Conservation (phyloP, 352 stramenopile genomes). For the Pythium phragmitis region DNA sequence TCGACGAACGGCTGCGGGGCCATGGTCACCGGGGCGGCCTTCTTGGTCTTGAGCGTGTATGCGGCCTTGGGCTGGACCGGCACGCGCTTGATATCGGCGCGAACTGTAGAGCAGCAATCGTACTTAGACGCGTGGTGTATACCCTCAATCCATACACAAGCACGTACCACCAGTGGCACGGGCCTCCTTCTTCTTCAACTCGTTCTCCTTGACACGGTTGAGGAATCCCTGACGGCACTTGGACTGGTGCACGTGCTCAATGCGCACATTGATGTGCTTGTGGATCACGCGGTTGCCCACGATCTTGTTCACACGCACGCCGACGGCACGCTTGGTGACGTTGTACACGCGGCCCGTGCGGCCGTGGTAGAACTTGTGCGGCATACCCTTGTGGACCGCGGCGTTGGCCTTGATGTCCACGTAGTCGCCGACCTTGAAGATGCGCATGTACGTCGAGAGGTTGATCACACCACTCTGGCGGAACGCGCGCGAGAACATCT, state of each 20-base stretch:
- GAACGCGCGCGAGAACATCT: slow-evolving; percentile 99
- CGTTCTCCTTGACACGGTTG: slow-evolving; percentile 97
- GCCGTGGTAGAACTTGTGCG: slow-evolving; percentile 99
- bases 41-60: slow-evolving; percentile 94
- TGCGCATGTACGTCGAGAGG: slow-evolving; percentile 97
- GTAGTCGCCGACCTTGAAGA: slow-evolving; percentile 99
- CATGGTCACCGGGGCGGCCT: slow-evolving; percentile 93
- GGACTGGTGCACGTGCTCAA: slow-evolving; percentile 98
- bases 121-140: not conserved
- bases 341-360: slow-evolving; percentile 99
- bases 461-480: slow-evolving; percentile 95
- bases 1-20: slow-evolving; percentile 98
- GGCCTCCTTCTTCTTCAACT: slow-evolving; percentile 97
- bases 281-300: slow-evolving; percentile 98
- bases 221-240: slow-evolving; percentile 99
- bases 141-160: not conserved
- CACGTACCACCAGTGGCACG: slow-evolving; percentile 82
- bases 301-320: slow-evolving; percentile 99
- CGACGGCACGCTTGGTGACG: slow-evolving; percentile 98
- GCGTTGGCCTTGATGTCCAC: slow-evolving; percentile 99
- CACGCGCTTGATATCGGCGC: slow-evolving; percentile 94
- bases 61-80: slow-evolving; percentile 93
- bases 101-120: slow-evolving; percentile 36
- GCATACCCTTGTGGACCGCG: slow-evolving; percentile 99
- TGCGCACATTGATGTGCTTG: slow-evolving; percentile 99